Base-by-base conservation (phyloP, 2,329 filamentous ascomycete species). In the Ophiocordyceps camponoti-floridani region DNA sequence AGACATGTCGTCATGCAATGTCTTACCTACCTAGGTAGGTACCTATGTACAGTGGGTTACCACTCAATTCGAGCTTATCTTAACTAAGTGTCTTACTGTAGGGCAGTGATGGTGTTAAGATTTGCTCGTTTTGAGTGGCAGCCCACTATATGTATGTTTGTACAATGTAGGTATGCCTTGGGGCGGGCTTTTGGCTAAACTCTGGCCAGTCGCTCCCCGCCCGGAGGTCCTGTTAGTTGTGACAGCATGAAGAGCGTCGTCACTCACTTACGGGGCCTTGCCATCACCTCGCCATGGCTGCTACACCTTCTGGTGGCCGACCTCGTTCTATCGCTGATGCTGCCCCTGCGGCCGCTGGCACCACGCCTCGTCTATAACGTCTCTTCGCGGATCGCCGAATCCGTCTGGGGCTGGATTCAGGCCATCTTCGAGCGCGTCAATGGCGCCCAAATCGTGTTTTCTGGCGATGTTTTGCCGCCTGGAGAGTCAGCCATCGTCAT, bases 401-500 rank as follows among this genome's bases (percentile, higher is more conserved):
- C 65, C 8, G 68, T 73, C 44, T 79, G 73, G 75, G 57, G 56
- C 46, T 73, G 69, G 62, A 69, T 79, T 47, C 75, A 77, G 55
- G 47, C 53, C 50, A 70, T 77, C 47, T 79, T 79, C 53, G 70
- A 71, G 47, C 52, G 55, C 33, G 53, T 60, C 56, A 79, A 79
- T 51, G 66, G 66, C 37, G 74, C 70, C 38, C 49, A 58, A 44
- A 73, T 79, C 50, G 64, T 64, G 35, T 58, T 69, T 28, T 72
- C 72, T 8, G 74, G 73, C 14, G 69, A 74, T 49, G 47, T 52
- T 1, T 57, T 78, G 9, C 73, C 71, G 1, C 45, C 47, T 11
- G 64, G 63, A n/a, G 75, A 80, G 57, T 75, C 69, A 26, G 75
- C 73, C 45, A 69, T 80, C 44, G 70, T 79, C 30, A 60, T 79